Evolutionary conservation across 2,329 filamentous ascomycete genomes (phyloP), one percentile per base, ranked within the genome.

Genomic region (Laburnicola sp.): DNA sequence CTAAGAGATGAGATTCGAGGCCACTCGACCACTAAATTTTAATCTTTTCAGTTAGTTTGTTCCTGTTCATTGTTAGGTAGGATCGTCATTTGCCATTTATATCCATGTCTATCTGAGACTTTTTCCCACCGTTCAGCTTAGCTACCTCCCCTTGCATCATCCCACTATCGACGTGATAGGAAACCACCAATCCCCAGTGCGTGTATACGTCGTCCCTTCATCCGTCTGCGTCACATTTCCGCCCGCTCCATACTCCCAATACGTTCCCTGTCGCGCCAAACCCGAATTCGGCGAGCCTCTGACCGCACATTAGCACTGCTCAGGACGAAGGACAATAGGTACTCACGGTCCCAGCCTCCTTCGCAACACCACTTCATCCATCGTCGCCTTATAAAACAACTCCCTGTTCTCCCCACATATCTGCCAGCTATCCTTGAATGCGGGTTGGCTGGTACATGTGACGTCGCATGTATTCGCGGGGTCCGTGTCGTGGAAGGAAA

Each of bases 11-110:
- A 63, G 55, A 55, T 51, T 54, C 53, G 60, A 64, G 63, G 60
- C 65, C 58, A 67, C 65, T 65, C 63, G 63, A 65, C 55, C 56
- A 62, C 56, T 62, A 64, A 63, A 63, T 62, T 63, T 59, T 65
- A 62, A 62, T 68, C 51, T 59, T 59, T 60, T 51, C 40, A 23
- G 23, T 35, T 30, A 37, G 48, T 34, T 36, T 48, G 36, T 53
- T 50, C 40, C 41, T 51, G 25, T 27, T 50, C 25, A 48, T 44
- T 49, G 34, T 45, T 42, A 47, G 39, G 36, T 41, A 48, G 50
- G 36, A 23, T 36, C 35, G n/a, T 30, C 23, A 43, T 47, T 42
- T 28, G 34, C 43, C 36, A 41, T 34, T 26, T 46, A 47, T 47
- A 46, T 47, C 44, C 43, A 47, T 30, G 38, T 56, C 28, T 28